Evolutionary conservation across 108 stramenopile species (phyloP), one percentile per base, ranked within the genome.

Genomic region (Skeletonema grethae): DNA sequence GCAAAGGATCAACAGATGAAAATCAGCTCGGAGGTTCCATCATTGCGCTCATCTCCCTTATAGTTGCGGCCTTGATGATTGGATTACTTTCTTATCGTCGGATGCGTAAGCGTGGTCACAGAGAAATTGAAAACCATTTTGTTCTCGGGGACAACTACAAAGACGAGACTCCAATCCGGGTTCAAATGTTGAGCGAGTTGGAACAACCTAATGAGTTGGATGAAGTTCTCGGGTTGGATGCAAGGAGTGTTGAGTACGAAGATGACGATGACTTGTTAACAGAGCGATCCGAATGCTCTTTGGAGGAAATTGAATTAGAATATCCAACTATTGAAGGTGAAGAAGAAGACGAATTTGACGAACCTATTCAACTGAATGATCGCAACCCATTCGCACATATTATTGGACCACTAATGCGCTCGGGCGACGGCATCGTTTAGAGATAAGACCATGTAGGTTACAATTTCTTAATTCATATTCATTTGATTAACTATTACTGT

Each of bases 241-340:
- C 39, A 43, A n/a, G 32, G 10, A 65, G 43, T 15, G 31, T 25
- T 18, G 57, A 20, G 22, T 50, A 69, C 8, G 68, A 57, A 25
- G 57, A 77, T 7, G 69, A 77, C 45, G 76, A 77, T 46, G 69
- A 77, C 50, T 31, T 70, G 30, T 32, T 70, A 31, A 57, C 69
- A 18, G 76, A 77, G 58, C 48, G 68, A 20, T 70, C 69, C 9
- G 76, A 77, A 53, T 64, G 68, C 39, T 60, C 60, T 13, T 65
- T 77, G 58, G 76, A 77, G 57, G 76, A 77, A 29, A 77, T 77
- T 30, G 69, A 77, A 39, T 60, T 77, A 41, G 76, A 77, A 10
- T 46, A 30, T 34, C 50, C 50, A 24, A 53, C 22, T 22, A 24
- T 9, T 53, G 50, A 48, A 18, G 46, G 8, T 22, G 50, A 53